Percentiles rank a stretch among this genome's conserved stretches.
Conservation (phyloP, 495 filamentous ascomycete genomes). For the Hyaloscypha bicolor region DNA sequence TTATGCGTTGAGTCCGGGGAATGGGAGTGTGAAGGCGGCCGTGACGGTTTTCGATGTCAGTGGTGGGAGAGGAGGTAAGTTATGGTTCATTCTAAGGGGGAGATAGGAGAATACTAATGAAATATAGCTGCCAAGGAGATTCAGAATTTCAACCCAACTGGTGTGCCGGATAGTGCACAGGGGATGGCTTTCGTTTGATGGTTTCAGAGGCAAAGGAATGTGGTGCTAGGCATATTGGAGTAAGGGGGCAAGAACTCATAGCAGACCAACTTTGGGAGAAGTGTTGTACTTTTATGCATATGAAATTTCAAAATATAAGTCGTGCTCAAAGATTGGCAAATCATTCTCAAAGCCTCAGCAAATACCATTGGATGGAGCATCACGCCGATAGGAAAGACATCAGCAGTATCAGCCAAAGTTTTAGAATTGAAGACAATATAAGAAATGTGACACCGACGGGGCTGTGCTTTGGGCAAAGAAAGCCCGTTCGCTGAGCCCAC, state of each 20-base stretch:
- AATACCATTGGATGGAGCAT: not conserved
- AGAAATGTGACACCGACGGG: not conserved
- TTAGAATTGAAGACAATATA: not conserved
- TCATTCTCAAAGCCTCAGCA: not conserved
- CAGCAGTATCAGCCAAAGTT: not conserved
- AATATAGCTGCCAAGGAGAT: conserved; percentile 19
- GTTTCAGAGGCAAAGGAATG: not conserved
- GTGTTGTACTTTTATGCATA: not conserved
- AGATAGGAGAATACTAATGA: not conserved
- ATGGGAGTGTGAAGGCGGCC: conserved; percentile 45
- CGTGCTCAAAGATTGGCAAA: not conserved
- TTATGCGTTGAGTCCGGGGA: conserved; percentile 57
- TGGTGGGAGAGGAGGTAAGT: conserved; percentile 31
- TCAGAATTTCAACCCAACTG: conserved; percentile 23
- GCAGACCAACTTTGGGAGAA: not conserved
- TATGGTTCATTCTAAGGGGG: not conserved
- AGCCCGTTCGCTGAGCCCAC: not conserved
- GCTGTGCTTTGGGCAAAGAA: not conserved
- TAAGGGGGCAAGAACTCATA: not conserved
- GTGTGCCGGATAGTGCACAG: conserved; percentile 13
- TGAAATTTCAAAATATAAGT: not conserved
- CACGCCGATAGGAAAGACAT: not conserved
- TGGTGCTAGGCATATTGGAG: not conserved
- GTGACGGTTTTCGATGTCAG: conserved; percentile 54
- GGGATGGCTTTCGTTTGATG: conserved; percentile 14